Evolutionary conservation across 208 protist species (phyloP), one percentile per base, ranked within the genome.

Genomic region (Acanthamoeba triangularis): DNA sequence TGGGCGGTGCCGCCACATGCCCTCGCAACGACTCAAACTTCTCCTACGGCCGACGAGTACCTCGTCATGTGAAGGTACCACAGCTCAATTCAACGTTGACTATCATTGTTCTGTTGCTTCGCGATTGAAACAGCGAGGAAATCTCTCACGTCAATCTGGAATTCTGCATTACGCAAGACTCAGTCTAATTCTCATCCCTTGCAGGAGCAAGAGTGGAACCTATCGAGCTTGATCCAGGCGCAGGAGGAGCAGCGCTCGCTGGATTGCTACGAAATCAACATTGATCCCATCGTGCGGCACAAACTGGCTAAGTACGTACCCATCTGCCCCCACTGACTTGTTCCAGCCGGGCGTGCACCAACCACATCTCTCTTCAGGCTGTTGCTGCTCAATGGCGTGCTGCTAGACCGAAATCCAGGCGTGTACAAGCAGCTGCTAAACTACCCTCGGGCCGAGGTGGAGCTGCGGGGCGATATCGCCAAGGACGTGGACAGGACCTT

Each of bases 241-340:
- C 69, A 78, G 33, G 69, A 78, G 37, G 69, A 78, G 69, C n/a
- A 78, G 30, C 69, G 30, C 30, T 47, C n/a, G 13, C n/a, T 78
- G 30, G 69, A 78, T 1, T 44, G n/a, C 30, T 78, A n/a, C 30
- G 37, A 35, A 44, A 41, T 47, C 69, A 78, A 35, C 16, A 41
- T 78, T n/a, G 69, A 78, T n/a, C 69, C 69, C 33, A 78, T 78
- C 69, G 69, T 78, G 69, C 69, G 69, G 69, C 37, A 78, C 37
- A 35, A n/a, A n/a, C n/a, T 78, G 8, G 69, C 69, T 30, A 78
- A 78, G 69, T 78, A 78, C 69, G 30, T 78, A 2, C 23, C 25
- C 23, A 61, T 74, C 10, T 74, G 0, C 65, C 65, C 2, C 30
- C 1, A 28, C 20, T 23, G 20, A 13, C 16, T 61, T 23, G 16